Conservation (phyloP, 106 monocot species). For the Dendrobium huoshanense region DNA sequence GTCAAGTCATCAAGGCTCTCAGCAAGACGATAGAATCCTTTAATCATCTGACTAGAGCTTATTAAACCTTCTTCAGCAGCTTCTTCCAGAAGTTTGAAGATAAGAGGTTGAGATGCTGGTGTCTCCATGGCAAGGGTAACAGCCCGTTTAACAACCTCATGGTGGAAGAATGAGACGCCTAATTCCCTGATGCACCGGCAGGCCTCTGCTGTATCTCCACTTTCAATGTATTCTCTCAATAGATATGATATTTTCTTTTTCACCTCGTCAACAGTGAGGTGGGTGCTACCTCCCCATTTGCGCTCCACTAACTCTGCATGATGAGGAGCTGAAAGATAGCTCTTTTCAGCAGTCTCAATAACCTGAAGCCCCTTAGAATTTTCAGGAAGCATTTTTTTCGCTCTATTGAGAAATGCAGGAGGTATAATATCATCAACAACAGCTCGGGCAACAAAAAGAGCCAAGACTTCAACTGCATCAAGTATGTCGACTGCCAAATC, state of each 20-base stretch:
- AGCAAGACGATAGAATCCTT: constrained; percentile 56
- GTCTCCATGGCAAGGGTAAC: constrained; percentile 75
- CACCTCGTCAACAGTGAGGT: constrained; percentile 80
- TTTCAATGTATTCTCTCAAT: constrained; percentile 66
- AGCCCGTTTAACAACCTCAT: constrained; percentile 93
- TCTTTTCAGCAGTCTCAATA: constrained; percentile 84
- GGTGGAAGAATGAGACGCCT: constrained; percentile 83
- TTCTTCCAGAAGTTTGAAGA: constrained; percentile 66
- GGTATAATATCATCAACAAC: constrained; percentile 93
- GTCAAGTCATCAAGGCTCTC: constrained; percentile 83
- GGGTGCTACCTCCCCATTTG: constrained; percentile 88
- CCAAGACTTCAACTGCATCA: constrained; percentile 78
- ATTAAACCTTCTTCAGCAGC: constrained; percentile 72
- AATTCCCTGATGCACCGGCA: constrained; percentile 90
- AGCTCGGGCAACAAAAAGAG: constrained; percentile 90
- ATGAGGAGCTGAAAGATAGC: constrained; percentile 91
- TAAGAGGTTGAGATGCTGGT: constrained; percentile 38
- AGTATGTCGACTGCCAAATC: constrained; percentile 85
- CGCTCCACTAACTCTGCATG: constrained; percentile 90
- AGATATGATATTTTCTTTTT: constrained; percentile 78
- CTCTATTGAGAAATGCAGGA: constrained; percentile 65
- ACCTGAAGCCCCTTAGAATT: constrained; percentile 61
- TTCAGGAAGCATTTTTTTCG: constrained; percentile 38
- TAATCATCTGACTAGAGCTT: constrained; percentile 90
- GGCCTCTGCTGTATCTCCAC: constrained; percentile 71